phyloP scores from a whole-genome alignment of 495 filamentous ascomycete genomes.

The Lophiostoma macrostomum region DNA sequence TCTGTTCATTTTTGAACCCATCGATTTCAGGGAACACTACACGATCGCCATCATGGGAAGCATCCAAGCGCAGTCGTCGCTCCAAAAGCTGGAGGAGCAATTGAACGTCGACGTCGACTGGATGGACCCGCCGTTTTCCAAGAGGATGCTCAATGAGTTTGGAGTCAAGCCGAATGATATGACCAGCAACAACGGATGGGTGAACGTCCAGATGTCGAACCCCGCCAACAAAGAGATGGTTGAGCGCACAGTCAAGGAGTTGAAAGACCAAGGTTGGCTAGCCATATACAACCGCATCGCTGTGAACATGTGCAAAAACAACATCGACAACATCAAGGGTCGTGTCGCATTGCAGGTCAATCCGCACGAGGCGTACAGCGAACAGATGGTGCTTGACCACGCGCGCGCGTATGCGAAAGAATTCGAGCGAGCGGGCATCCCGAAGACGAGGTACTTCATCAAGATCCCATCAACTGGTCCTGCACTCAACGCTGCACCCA shows the following conservation, averaged over 20 bases:
- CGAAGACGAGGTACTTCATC: conserved; percentile 17
- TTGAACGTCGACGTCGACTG: conserved; percentile 16
- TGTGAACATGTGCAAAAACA: not conserved
- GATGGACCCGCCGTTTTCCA: conserved; percentile 14
- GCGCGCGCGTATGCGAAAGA: conserved; percentile 6
- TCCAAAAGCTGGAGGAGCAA: conserved; percentile 19
- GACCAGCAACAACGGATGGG: conserved; percentile 12
- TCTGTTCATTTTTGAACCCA: too few species aligned
- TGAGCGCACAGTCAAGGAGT: conserved; percentile 3
- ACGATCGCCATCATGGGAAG: conserved; percentile 5
- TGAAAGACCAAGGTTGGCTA: conserved; percentile 9
- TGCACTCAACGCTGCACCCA: conserved; percentile 7
- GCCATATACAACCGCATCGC: conserved; percentile 15
- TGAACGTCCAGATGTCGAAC: conserved; percentile 18
- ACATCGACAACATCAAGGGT: conserved; percentile 15
- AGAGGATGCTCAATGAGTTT: conserved; percentile 2
- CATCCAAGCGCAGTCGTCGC: conserved; percentile 6
- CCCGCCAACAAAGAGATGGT: conserved; percentile 10
- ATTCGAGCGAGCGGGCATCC: conserved; percentile 11
- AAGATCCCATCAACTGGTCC: conserved; percentile 9
- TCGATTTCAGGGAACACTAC: too few species aligned
- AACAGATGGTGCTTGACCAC: conserved; percentile 4
- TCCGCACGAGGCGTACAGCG: conserved; percentile 11
- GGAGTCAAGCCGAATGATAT: conserved; percentile 9
- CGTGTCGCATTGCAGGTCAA: conserved; percentile 10